Conservation (phyloP, 108 stramenopile genomes). For the Cyclostephanos invisitatus region DNA sequence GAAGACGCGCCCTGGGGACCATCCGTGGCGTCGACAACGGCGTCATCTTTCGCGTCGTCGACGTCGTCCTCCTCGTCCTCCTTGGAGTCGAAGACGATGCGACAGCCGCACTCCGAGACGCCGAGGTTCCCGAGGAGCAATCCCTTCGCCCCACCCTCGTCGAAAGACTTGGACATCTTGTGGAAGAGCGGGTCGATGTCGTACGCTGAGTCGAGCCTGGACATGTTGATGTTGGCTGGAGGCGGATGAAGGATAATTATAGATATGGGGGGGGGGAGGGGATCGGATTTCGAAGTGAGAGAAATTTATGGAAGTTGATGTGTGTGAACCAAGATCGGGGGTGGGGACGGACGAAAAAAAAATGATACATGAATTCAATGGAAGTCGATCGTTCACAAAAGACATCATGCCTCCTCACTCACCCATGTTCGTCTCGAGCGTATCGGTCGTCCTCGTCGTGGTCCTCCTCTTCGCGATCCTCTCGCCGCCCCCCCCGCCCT, state of each 20-base stretch:
- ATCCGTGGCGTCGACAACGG: background rate
- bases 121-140: slow-evolving; percentile 92
- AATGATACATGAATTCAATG: too few relatives aligned
- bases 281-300: background rate
- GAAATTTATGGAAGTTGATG: background rate
- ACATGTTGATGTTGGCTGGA: slow-evolving; percentile 86
- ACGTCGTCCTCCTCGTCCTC: slow-evolving; percentile 26
- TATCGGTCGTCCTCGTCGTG: slow-evolving; percentile 41
- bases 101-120: slow-evolving; percentile 81
- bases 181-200: slow-evolving; percentile 97
- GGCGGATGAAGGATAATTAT: background rate
- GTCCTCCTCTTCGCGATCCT: slow-evolving; percentile 29
- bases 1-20: slow-evolving; percentile 4
- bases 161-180: slow-evolving; percentile 95
- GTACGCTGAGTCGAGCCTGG: slow-evolving; percentile 91
- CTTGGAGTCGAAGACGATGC: slow-evolving; percentile 91
- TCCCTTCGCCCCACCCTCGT: slow-evolving; percentile 98
- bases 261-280: background rate
- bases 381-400: too few relatives aligned
- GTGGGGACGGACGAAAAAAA: background rate
- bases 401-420: slow-evolving; percentile 26
- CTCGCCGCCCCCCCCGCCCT: slow-evolving; percentile 19
- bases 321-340: background rate
- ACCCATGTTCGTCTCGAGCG: slow-evolving; percentile 82
- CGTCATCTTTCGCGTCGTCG: slow-evolving; percentile 12